Conservation (phyloP, 208 protist genomes). For the Trypanosoma scelopori region DNA sequence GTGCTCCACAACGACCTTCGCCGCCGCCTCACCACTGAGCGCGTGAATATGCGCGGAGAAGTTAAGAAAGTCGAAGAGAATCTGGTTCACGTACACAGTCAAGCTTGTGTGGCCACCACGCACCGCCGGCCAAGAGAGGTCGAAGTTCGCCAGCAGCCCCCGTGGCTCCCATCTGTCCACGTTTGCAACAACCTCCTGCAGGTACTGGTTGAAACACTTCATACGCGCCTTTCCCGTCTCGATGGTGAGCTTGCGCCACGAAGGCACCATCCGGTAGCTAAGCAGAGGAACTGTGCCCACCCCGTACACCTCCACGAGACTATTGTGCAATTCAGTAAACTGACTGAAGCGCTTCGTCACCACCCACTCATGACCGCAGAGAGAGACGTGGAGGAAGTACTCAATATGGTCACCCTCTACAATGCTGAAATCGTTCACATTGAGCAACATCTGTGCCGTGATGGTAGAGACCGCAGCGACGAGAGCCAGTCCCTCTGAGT, state of each 20-base stretch:
- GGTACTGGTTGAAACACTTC: conserved; percentile 9
- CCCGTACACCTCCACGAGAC: conserved; percentile 17
- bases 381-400: conserved; percentile 23
- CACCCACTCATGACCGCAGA: conserved; percentile 30
- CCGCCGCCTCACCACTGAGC: conserved; percentile 22
- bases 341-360: conserved; percentile 18
- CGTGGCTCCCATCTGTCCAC: conserved; percentile 20
- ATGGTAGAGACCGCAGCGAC: conserved; percentile 23
- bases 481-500: conserved; percentile 19
- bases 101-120: conserved; percentile 3
- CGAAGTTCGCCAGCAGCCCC: conserved; percentile 20
- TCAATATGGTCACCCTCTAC: conserved; percentile 23
- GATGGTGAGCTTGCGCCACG: conserved; percentile 22
- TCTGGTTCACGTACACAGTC: conserved; percentile 26
- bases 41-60: conserved; percentile 14
- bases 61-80: conserved; percentile 28
- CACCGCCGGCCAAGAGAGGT: conserved; percentile 4
- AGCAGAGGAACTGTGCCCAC: conserved; percentile 5
- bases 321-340: conserved; percentile 11
- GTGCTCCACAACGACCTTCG: conserved; percentile 19
- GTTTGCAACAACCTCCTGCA: conserved; percentile 12
- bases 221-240: conserved; percentile 18
- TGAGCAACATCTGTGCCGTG: conserved; percentile 16
- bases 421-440: conserved; percentile 28
- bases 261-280: not conserved